These are phyloP conservation scores for Mortierella alpina DNA, from an alignment of 192 early-diverging fungal genomes.

Conservation along the genomic window DNA sequence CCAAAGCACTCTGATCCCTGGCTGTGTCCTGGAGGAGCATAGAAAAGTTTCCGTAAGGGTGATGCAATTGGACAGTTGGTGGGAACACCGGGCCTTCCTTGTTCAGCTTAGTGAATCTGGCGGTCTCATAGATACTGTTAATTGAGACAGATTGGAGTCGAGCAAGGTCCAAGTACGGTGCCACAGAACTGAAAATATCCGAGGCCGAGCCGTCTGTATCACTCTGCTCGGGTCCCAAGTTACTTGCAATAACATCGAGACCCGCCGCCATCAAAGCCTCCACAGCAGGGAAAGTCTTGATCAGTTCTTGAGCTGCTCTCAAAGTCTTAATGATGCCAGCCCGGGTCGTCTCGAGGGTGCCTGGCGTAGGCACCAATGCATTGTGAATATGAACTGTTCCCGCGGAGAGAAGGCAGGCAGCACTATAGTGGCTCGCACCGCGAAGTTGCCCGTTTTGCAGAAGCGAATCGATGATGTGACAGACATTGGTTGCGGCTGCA, in stretches of 20 bases:
- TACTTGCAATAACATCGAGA: slow-evolving; percentile 29
- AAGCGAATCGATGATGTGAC: slow-evolving; percentile 45
- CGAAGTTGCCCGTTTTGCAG: slow-evolving; percentile 25
- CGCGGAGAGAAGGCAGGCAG: slow-evolving; percentile 38
- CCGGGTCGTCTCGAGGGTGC: slow-evolving; percentile 24
- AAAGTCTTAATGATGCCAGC: slow-evolving; percentile 29
- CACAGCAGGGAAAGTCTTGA: slow-evolving; percentile 30
- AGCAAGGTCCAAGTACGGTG: slow-evolving; percentile 22
- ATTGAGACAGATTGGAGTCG: slow-evolving; percentile 24
- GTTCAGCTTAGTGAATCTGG: slow-evolving; percentile 16
- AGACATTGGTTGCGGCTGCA: slow-evolving; percentile 44
- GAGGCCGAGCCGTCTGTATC: slow-evolving; percentile 21
- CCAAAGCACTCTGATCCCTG: background rate
- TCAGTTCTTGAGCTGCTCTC: slow-evolving; percentile 26
- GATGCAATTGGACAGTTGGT: slow-evolving; percentile 30
- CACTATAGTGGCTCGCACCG: slow-evolving; percentile 24
- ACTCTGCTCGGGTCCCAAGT: slow-evolving; percentile 11
- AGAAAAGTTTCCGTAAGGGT: slow-evolving; percentile 36
- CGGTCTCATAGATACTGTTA: slow-evolving; percentile 29
- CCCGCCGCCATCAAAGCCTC: slow-evolving; percentile 26
- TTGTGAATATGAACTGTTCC: slow-evolving; percentile 54
- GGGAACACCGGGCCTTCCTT: slow-evolving; percentile 25
- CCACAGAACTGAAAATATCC: slow-evolving; percentile 23
- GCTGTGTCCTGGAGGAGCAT: slow-evolving; percentile 20
- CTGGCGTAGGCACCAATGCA: slow-evolving; percentile 25